Percentiles rank a stretch among this genome's conserved stretches.
Evolutionary conservation across 208 protist genomes (phyloP).

Genomic region (Acanthamoeba culbertsoni): DNA sequence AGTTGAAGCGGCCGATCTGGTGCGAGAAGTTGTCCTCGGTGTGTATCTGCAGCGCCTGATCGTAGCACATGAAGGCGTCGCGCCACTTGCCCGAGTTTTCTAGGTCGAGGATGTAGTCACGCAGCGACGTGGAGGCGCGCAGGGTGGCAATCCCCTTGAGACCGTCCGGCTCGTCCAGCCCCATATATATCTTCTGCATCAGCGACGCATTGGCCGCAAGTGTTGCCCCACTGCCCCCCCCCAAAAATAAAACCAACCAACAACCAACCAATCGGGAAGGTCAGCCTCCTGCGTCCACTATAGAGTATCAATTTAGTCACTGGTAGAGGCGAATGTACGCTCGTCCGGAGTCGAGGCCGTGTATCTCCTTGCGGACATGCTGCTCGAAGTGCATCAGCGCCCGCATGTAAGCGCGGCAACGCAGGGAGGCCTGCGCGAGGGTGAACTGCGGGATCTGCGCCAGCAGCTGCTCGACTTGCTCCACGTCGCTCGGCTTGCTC

Average conservation of each 20-base stretch:
- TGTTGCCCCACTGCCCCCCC: not conserved
- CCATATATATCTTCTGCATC: constrained; percentile 74
- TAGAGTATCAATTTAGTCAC: not conserved
- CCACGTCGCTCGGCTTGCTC: not conserved
- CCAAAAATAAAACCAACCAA: not conserved
- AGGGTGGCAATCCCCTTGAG: constrained; percentile 74
- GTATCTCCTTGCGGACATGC: constrained; percentile 9
- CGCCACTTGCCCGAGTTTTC: constrained; percentile 71
- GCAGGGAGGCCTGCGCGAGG: constrained; percentile 63
- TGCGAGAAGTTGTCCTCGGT: not conserved
- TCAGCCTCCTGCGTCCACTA: no score
- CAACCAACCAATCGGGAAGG: no score
- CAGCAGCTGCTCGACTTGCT: not conserved
- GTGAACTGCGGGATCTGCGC: constrained; percentile 57
- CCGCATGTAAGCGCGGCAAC: constrained; percentile 57
- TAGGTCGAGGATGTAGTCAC: constrained; percentile 70
- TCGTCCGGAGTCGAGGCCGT: not conserved
- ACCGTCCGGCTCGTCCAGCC: constrained; percentile 73
- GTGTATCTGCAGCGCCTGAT: constrained; percentile 46
- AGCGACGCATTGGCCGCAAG: constrained; percentile 61
- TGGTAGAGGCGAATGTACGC: not conserved
- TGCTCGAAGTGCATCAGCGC: constrained; percentile 71
- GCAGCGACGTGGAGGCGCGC: constrained; percentile 10
- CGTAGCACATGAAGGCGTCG: constrained; percentile 65
- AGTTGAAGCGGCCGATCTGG: constrained; percentile 77